Conservation (phyloP, 2,329 filamentous ascomycete species). For the Fusarium chuoi region DNA sequence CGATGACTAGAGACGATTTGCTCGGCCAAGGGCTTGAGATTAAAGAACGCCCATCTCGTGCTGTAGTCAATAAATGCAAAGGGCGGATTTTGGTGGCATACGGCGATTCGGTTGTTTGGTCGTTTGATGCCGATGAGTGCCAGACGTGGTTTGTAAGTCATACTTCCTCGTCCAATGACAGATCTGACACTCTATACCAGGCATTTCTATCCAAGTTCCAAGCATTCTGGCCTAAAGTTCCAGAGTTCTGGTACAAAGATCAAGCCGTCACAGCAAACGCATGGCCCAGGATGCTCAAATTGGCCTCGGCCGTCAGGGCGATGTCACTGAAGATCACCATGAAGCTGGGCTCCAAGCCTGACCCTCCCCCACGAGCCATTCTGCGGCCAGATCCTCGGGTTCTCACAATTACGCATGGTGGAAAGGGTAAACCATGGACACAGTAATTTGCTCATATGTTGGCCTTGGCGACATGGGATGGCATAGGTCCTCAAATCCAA, state of each 20-base stretch:
- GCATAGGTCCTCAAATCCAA: background rate
- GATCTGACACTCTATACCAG: conserved; percentile 36
- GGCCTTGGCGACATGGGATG: conserved; percentile 15
- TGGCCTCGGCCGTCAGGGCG: conserved; percentile 36
- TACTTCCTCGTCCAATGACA: background rate
- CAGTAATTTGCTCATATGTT: conserved; percentile 36
- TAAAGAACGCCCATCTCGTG: conserved; percentile 44
- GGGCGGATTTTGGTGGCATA: conserved; percentile 50
- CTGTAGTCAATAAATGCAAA: conserved; percentile 14
- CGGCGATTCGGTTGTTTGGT: conserved; percentile 52
- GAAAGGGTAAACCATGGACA: background rate
- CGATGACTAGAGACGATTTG: conserved; percentile 49
- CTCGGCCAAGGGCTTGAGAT: conserved; percentile 48
- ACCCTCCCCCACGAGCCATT: conserved; percentile 24
- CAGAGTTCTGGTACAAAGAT: conserved; percentile 51
- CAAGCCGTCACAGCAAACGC: conserved; percentile 42
- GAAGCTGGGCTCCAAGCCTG: conserved; percentile 31
- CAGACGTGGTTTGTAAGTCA: conserved; percentile 57
- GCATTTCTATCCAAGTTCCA: conserved; percentile 55
- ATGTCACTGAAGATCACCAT: conserved; percentile 39
- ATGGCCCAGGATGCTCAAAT: conserved; percentile 47
- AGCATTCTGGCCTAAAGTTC: conserved; percentile 54
- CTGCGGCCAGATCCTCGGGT: conserved; percentile 24
- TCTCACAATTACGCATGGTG: background rate
- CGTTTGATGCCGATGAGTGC: conserved; percentile 52